A percentile compares a stretch with the other conserved stretches of the same genome.
Evolutionary conservation across 2,329 filamentous ascomycete genomes (phyloP).

Genomic region (Trichoderma cornu-damae): DNA sequence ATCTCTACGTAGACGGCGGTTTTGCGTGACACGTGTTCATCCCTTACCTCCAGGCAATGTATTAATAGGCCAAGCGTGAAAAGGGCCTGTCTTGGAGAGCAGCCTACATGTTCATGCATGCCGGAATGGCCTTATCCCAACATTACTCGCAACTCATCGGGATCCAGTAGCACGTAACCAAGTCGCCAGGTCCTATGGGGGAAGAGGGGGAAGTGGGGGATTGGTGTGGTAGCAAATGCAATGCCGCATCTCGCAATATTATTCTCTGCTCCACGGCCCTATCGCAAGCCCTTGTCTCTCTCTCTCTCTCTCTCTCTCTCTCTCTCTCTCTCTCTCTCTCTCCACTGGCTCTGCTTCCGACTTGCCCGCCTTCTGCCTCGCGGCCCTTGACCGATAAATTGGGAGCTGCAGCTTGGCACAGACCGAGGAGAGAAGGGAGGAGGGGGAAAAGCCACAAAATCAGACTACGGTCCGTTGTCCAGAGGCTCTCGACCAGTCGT

Average conservation of each 20-base stretch:
- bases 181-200: background rate
- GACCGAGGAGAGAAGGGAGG: background rate
- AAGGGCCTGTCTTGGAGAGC: background rate
- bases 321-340: no score
- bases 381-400: background rate
- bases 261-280: background rate
- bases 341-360: background rate
- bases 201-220: background rate
- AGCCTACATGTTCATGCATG: background rate
- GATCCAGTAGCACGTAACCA: background rate
- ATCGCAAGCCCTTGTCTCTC: background rate
- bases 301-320: no score
- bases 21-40: background rate
- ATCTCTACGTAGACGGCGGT: background rate
- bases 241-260: background rate
- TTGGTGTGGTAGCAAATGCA: background rate
- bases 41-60: background rate
- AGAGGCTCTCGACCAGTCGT: background rate
- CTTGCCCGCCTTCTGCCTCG: background rate
- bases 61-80: background rate
- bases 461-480: background rate
- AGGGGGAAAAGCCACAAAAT: background rate
- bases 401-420: background rate
- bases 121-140: background rate
- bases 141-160: background rate